Evolutionary conservation across 2,329 filamentous ascomycete species (phyloP).

Genomic region (Alternaria sp.): DNA sequence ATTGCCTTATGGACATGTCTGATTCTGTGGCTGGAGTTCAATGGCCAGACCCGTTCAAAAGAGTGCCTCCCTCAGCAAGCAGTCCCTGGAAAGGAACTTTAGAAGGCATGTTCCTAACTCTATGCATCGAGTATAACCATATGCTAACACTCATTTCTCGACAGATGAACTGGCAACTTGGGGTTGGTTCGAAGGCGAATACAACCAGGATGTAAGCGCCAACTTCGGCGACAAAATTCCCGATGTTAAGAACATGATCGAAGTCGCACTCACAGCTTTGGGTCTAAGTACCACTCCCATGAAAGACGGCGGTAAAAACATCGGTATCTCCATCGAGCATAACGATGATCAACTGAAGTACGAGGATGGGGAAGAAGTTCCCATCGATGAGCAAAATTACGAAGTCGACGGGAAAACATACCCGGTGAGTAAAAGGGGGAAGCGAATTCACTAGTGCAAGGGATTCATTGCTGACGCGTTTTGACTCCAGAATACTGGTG

Average conservation of each 20-base stretch:
- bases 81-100: neutral
- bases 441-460: neutral
- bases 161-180: slow-evolving; percentile 14
- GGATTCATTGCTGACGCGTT: neutral
- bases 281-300: neutral
- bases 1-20: neutral
- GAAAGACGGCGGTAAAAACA: neutral
- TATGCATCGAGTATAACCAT: neutral
- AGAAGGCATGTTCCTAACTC: neutral
- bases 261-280: neutral
- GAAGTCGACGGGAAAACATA: neutral
- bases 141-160: neutral
- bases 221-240: neutral
- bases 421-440: neutral
- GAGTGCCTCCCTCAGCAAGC: neutral
- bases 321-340: neutral
- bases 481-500: neutral
- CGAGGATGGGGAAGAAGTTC: neutral
- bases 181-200: slow-evolving; percentile 17
- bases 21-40: neutral
- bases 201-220: slow-evolving; percentile 1
- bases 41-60: neutral
- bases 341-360: neutral
- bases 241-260: neutral
- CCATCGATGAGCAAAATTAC: neutral